Conservation (phyloP, 495 filamentous ascomycete genomes). For the Bathelium albidoporum region DNA sequence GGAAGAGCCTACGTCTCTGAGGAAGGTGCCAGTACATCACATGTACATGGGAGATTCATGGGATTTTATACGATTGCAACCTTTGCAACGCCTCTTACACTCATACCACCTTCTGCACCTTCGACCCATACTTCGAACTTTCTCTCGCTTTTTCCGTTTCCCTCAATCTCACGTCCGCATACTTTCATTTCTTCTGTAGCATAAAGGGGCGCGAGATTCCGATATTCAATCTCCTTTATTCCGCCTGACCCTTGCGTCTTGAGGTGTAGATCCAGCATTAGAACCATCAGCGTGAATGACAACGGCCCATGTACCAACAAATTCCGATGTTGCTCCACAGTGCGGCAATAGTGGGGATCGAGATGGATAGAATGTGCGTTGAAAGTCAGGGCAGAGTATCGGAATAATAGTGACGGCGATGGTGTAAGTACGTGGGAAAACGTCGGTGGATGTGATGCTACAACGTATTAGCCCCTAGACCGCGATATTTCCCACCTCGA, state of each 20-base stretch:
- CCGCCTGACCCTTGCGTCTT: slow-evolving; percentile 15
- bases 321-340: slow-evolving; percentile 61
- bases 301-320: slow-evolving; percentile 82
- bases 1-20: slow-evolving; percentile 6
- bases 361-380: slow-evolving; percentile 82
- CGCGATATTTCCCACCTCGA: background rate
- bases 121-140: slow-evolving; percentile 28
- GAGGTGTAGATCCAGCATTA: slow-evolving; percentile 46
- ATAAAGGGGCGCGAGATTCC: slow-evolving; percentile 74
- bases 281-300: slow-evolving; percentile 62
- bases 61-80: too few relatives aligned
- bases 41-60: background rate
- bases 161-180: slow-evolving; percentile 23
- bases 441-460: background rate
- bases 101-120: slow-evolving; percentile 22
- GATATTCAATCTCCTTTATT: slow-evolving; percentile 53
- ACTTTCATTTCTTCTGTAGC: slow-evolving; percentile 45
- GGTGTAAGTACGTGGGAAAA: slow-evolving; percentile 45
- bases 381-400: slow-evolving; percentile 76
- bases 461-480: background rate
- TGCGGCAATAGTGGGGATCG: slow-evolving; percentile 57
- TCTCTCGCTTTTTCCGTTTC: slow-evolving; percentile 7
- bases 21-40: background rate
- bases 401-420: slow-evolving; percentile 58
- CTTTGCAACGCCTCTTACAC: slow-evolving; percentile 22